A percentile compares a stretch with the other conserved stretches of the same genome.
phyloP scores from a whole-genome alignment of 75 land plant species.

The Sequoiadendron giganteum region DNA sequence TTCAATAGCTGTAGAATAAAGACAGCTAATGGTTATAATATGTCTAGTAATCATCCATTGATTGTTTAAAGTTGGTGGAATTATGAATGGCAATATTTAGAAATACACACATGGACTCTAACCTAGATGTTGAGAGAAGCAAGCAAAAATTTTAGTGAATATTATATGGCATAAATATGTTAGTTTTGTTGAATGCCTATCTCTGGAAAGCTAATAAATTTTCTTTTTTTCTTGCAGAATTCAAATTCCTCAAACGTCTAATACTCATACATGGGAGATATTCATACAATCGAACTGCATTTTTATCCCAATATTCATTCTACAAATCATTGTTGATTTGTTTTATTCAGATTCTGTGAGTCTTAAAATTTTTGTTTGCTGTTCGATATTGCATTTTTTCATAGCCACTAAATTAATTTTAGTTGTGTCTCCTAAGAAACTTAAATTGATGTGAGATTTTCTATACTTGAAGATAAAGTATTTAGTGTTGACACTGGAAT shows the following conservation, averaged over 20 bases:
- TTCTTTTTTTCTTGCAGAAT: conserved; percentile 50
- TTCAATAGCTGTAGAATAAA: background rate
- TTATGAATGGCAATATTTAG: background rate
- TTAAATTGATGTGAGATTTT: background rate
- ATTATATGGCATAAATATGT: too few relatives aligned
- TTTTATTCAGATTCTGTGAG: conserved; percentile 97
- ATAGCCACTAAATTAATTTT: background rate
- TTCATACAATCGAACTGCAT: conserved; percentile 97
- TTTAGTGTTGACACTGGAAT: background rate
- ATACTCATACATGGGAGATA: conserved; percentile 97
- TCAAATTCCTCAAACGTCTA: conserved; percentile 87
- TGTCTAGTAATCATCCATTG: background rate
- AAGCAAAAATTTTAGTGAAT: background rate
- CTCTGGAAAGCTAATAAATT: background rate
- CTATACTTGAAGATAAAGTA: background rate
- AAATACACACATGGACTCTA: background rate
- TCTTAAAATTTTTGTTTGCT: background rate
- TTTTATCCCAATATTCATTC: conserved; percentile 97
- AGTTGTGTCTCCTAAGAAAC: background rate
- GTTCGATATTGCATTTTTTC: background rate
- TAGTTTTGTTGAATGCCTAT: background rate
- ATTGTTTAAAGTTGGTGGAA: background rate
- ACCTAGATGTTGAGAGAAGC: background rate
- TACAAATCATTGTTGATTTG: conserved; percentile 93
- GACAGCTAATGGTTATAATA: background rate